Percentiles rank a stretch among this genome's conserved stretches.
Conservation (phyloP, 805 yeast species). For the Candida coleopterorum region DNA sequence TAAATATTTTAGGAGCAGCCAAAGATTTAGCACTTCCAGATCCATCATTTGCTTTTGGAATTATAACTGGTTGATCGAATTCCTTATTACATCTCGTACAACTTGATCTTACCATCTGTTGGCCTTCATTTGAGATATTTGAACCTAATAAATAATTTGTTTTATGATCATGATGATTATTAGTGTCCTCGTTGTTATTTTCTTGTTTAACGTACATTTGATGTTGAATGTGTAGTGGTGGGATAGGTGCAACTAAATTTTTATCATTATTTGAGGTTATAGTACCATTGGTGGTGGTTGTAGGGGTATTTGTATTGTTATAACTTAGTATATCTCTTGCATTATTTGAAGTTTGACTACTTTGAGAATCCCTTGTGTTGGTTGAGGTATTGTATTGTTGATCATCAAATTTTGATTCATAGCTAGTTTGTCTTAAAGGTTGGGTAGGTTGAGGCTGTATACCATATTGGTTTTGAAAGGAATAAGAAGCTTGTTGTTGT, state of each 20-base stretch:
- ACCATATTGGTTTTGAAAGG: constrained; percentile 2
- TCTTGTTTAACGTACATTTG: constrained; percentile 22
- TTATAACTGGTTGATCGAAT: constrained; percentile 42
- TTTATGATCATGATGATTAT: neutral
- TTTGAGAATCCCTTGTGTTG: neutral
- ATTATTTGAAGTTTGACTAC: neutral
- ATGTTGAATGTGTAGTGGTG: constrained; percentile 42
- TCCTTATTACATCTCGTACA: constrained; percentile 61
- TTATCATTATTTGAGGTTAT: constrained; percentile 6
- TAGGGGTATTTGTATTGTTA: no score
- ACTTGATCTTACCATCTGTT: constrained; percentile 26
- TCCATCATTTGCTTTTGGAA: constrained; percentile 20
- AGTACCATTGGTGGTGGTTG: no score
- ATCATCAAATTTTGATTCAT: constrained; percentile 4
- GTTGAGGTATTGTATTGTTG: constrained; percentile 3
- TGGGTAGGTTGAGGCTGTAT: constrained; percentile 1
- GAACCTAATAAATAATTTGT: neutral
- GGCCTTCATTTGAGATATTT: constrained; percentile 9
- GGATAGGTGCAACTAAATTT: constrained; percentile 29
- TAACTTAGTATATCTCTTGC: constrained; percentile 4
- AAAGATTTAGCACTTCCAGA: constrained; percentile 23
- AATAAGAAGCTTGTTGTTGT: neutral
- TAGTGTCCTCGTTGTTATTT: neutral
- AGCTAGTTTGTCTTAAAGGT: constrained; percentile 3
- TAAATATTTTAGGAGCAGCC: constrained; percentile 41